Conservation (phyloP, 1,284 basidiomycete species). For the Waitea zeae region DNA sequence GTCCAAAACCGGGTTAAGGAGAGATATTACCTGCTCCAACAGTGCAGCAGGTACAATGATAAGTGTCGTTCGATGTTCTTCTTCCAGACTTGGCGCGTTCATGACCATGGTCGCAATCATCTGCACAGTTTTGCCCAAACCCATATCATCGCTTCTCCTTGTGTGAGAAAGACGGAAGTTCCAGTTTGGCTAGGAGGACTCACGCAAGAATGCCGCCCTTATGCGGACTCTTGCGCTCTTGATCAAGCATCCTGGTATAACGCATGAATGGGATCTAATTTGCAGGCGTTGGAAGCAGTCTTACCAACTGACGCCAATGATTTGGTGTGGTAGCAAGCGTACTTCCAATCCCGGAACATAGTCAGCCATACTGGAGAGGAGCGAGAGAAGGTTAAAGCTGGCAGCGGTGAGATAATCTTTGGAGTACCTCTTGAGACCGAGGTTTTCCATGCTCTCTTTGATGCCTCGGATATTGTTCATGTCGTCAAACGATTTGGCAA, state of each 20-base stretch:
- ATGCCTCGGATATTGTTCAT: slow-evolving; percentile 31
- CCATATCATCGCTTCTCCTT: slow-evolving; percentile 71
- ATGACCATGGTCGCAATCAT: slow-evolving; percentile 57
- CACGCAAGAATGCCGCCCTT: slow-evolving; percentile 65
- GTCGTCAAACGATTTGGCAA: slow-evolving; percentile 37
- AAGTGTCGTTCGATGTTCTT: slow-evolving; percentile 32
- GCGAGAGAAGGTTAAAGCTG: neutral
- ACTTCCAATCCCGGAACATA: slow-evolving; percentile 45
- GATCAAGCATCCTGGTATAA: slow-evolving; percentile 35
- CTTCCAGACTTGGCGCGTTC: slow-evolving; percentile 30
- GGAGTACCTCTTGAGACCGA: slow-evolving; percentile 30
- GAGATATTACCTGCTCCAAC: slow-evolving; percentile 30
- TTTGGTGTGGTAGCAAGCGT: slow-evolving; percentile 50
- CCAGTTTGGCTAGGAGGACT: slow-evolving; percentile 10
- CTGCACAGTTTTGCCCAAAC: slow-evolving; percentile 59
- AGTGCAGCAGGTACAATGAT: slow-evolving; percentile 56
- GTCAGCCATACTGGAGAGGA: slow-evolving; percentile 24
- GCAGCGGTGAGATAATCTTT: neutral
- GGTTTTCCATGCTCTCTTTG: slow-evolving; percentile 26
- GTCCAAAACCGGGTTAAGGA: neutral
- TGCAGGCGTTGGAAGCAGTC: slow-evolving; percentile 7
- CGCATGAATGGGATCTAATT: slow-evolving; percentile 8
- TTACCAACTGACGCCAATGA: slow-evolving; percentile 55
- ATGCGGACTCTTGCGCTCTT: slow-evolving; percentile 26
- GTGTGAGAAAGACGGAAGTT: slow-evolving; percentile 2